These are phyloP conservation scores for Fusarium marasasianum DNA, from an alignment of 2,329 filamentous ascomycete genomes.

Conservation along the genomic window DNA sequence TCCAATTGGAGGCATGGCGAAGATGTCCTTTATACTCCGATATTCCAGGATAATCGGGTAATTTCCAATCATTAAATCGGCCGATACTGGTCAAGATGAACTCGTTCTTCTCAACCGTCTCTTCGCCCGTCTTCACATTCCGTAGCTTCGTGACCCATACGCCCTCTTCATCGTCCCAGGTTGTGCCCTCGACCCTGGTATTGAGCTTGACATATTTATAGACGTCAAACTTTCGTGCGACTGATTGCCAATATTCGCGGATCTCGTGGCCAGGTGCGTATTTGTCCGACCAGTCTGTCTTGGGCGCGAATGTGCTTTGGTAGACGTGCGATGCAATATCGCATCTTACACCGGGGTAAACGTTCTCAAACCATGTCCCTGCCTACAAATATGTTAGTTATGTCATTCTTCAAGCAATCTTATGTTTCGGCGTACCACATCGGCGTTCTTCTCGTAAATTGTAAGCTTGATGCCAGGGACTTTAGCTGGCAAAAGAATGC, in stretches of 20 bases:
- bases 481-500: conserved; percentile 72
- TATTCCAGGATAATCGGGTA: conserved; percentile 69
- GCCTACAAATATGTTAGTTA: conserved; percentile 46
- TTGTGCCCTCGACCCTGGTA: conserved; percentile 63
- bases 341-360: conserved; percentile 73
- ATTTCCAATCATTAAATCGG: conserved; percentile 71
- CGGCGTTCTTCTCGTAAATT: conserved; percentile 74
- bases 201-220: conserved; percentile 66
- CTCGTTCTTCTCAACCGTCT: conserved; percentile 61
- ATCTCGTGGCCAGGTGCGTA: conserved; percentile 76
- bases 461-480: conserved; percentile 72
- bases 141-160: conserved; percentile 65
- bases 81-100: conserved; percentile 72
- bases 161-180: conserved; percentile 63
- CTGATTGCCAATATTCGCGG: conserved; percentile 69
- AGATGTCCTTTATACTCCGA: conserved; percentile 63
- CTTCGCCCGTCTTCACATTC: conserved; percentile 51
- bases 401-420: rapidly evolving
- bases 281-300: conserved; percentile 73
- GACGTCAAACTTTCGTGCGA: conserved; percentile 71
- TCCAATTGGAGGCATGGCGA: conserved; percentile 70
- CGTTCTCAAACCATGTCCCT: conserved; percentile 64
- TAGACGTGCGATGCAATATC: conserved; percentile 77
- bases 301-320: conserved; percentile 73
- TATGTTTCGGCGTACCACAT: conserved; percentile 66